phyloP scores from a whole-genome alignment of 2,329 filamentous ascomycete genomes.

The Amauroascus niger region DNA sequence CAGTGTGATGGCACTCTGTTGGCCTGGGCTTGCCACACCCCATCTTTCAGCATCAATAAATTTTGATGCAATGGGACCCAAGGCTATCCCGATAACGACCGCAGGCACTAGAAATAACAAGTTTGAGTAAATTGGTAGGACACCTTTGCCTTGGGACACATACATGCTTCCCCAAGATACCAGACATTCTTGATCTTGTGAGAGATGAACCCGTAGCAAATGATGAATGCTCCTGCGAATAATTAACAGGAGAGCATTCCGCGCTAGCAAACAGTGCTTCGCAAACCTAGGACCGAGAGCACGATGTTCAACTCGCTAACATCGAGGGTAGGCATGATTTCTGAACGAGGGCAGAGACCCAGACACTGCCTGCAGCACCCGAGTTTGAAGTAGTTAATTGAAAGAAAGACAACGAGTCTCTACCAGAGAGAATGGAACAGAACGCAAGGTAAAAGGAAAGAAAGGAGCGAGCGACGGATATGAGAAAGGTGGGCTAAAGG shows the following conservation, averaged over 20 bases:
- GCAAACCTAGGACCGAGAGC: conserved; percentile 27
- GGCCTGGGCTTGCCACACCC: conserved; percentile 27
- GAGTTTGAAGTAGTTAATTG: neutral
- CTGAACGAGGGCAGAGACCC: conserved; percentile 1
- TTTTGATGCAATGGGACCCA: conserved; percentile 48
- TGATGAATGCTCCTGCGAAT: conserved; percentile 26
- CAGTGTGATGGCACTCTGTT: conserved; percentile 35
- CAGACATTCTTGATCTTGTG: conserved; percentile 31
- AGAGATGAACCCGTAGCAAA: conserved; percentile 29
- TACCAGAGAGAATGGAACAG: conserved; percentile 6
- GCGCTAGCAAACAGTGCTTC: neutral
- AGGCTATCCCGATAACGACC: conserved; percentile 44
- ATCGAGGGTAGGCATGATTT: conserved; percentile 30
- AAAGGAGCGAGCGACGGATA: neutral
- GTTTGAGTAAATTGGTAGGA: neutral
- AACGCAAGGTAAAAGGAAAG: neutral
- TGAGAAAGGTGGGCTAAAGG: neutral
- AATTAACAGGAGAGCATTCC: neutral
- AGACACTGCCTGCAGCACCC: conserved; percentile 13
- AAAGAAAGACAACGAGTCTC: neutral
- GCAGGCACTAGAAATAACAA: conserved; percentile 41
- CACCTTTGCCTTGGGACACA: conserved; percentile 10
- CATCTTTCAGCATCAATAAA: conserved; percentile 41
- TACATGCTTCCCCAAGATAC: conserved; percentile 36
- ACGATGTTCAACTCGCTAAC: conserved; percentile 29